Evolutionary conservation across 2,329 filamentous ascomycete species (phyloP).

Genomic region (Pseudocercospora fuligena): DNA sequence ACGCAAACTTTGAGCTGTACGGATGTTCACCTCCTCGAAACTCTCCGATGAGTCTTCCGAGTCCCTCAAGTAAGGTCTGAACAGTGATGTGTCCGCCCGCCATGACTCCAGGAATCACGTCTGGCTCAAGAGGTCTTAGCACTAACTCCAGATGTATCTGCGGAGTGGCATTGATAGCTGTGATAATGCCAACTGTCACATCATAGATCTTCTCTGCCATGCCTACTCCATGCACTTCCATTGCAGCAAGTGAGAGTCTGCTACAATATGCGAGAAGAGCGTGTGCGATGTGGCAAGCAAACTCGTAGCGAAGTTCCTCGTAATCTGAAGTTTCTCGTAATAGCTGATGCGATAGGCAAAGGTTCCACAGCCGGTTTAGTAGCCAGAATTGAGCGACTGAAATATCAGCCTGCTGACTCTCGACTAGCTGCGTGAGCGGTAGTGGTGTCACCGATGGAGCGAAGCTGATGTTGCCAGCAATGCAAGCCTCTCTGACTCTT

Average conservation of each 20-base stretch:
- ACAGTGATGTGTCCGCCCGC: background rate
- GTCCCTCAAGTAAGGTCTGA: constrained; percentile 22
- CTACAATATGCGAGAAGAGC: constrained; percentile 44
- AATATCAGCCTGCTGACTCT: constrained; percentile 50
- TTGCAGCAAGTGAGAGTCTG: constrained; percentile 40
- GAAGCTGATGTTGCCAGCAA: constrained; percentile 46
- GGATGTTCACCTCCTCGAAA: constrained; percentile 32
- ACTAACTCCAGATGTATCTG: constrained; percentile 25
- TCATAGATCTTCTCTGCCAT: constrained; percentile 49
- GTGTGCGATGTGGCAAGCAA: constrained; percentile 43
- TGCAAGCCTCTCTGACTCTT: constrained; percentile 35
- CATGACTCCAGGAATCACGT: constrained; percentile 20
- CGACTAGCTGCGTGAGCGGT: constrained; percentile 33
- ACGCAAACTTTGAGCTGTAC: constrained; percentile 27
- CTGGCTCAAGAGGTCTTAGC: constrained; percentile 17
- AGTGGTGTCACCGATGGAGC: constrained; percentile 41
- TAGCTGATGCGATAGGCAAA: constrained; percentile 48
- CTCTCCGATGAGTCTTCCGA: constrained; percentile 27
- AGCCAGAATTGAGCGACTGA: constrained; percentile 52
- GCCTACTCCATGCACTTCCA: constrained; percentile 51
- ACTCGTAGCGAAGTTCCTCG: constrained; percentile 45
- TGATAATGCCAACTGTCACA: constrained; percentile 39
- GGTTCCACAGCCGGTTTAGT: constrained; percentile 49
- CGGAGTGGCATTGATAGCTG: constrained; percentile 28
- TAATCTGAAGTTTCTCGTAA: constrained; percentile 43